phyloP scores from a whole-genome alignment of 345 rosid species.

The Bruguiera sexangula region DNA sequence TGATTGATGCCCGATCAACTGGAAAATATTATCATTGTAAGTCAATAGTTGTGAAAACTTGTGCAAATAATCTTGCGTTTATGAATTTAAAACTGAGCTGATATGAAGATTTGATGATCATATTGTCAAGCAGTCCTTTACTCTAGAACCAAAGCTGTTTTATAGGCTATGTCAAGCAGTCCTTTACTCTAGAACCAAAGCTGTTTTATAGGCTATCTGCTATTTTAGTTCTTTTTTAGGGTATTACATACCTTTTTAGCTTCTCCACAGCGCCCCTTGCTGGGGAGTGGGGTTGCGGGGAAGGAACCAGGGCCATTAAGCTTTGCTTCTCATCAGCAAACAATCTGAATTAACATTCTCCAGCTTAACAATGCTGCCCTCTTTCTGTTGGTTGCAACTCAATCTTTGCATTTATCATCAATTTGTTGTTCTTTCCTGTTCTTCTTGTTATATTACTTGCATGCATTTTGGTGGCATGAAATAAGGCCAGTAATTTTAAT shows the following conservation, averaged over 20 bases:
- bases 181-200: neutral
- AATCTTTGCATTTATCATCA: too few species aligned
- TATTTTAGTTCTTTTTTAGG: neutral
- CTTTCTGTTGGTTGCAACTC: too few species aligned
- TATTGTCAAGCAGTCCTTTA: neutral
- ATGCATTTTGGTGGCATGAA: neutral
- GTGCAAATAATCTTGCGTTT: neutral
- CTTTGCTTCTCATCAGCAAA: too few species aligned
- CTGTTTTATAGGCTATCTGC: neutral
- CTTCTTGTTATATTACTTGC: too few species aligned
- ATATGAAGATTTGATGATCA: neutral
- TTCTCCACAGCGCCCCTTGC: too few species aligned
- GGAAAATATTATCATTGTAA: constrained; percentile 98
- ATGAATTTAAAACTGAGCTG: neutral
- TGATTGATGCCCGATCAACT: constrained; percentile 97
- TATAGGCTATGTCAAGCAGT: neutral
- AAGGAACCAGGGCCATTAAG: too few species aligned
- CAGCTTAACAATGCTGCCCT: too few species aligned
- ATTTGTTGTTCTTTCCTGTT: too few species aligned
- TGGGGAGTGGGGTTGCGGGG: too few species aligned
- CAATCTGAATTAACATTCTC: too few species aligned
- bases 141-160: neutral
- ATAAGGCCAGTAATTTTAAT: too few species aligned
- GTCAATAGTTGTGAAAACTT: constrained; percentile 21
- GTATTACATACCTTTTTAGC: too few species aligned